Conservation (phyloP, 2,329 filamentous ascomycete genomes). For the Colletotrichum coccodes region DNA sequence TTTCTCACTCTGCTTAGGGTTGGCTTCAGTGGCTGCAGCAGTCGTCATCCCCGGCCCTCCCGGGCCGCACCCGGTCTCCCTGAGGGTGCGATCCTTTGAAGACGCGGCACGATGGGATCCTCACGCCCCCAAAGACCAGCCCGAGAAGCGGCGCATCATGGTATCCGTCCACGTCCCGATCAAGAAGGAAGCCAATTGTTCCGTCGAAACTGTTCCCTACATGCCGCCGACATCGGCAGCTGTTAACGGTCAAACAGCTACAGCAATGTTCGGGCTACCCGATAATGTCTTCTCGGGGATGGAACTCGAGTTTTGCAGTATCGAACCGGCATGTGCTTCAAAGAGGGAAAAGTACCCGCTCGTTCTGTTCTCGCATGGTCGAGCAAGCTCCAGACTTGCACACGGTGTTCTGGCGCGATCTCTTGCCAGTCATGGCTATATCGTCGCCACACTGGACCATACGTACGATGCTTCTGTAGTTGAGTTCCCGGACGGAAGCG, state of each 20-base stretch:
- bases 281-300: not conserved
- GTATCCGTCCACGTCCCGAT: not conserved
- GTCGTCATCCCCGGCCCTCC: not conserved
- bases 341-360: constrained; percentile 29
- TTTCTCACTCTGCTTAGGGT: not conserved
- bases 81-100: not conserved
- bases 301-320: not conserved
- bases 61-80: not conserved
- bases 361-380: constrained; percentile 56
- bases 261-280: not conserved
- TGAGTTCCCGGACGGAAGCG: constrained; percentile 54
- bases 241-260: not conserved
- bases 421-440: constrained; percentile 56
- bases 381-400: constrained; percentile 51
- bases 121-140: not conserved
- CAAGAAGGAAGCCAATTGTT: not conserved
- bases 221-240: not conserved
- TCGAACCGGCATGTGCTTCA: not conserved
- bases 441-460: constrained; percentile 59
- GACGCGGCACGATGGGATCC: not conserved
- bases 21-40: not conserved
- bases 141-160: not conserved
- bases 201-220: not conserved
- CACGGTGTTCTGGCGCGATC: constrained; percentile 54
- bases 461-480: constrained; percentile 55